Base-by-base conservation (phyloP, 768 basidiomycete genomes). In the Macrolepiota albuminosa region DNA sequence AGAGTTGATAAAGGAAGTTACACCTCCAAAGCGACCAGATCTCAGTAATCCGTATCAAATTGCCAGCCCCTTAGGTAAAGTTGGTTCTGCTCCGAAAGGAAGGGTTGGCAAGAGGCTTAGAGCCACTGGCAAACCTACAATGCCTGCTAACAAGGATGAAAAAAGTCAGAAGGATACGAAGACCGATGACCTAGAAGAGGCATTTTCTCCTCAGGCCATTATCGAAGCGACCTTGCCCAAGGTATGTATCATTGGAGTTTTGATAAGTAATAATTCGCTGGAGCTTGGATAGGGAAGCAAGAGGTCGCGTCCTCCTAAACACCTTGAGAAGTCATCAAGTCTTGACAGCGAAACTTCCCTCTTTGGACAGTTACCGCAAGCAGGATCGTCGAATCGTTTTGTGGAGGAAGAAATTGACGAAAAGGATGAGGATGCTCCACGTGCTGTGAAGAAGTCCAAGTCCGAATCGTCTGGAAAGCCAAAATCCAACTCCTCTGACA, bases 161-260 rank as follows among this genome's bases (percentile, higher is more conserved):
- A 63, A 67, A 52, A 63, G 63, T 54, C 72, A 76, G 33, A 66
- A 67, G 49, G 64, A 66, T 51, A 40, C 68, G 59, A 57, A 53
- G 63, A 18, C 36, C 7, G 43, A 52, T 31, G 71, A 70, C 57
- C 62, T 67, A 43, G 69, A 72, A 54, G 73, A 72, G 60, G 70
- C 73, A 55, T 68, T 71, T 52, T 83, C 85, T 39, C 81, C 85
- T 1, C 87, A 88, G 62, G 83, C 82, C 40, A 86, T 89, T 53
- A 87, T 92, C 48, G 88, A 90, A 71, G 88, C 89, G 3, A 91
- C 89, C 2, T 67, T 91, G 13, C 90, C 90, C 14, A 89, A 85
- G 79, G 86, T 84, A 60, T 59, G 80, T 71, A 11, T 29, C 16
- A 37, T 29, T 33, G 43, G 4, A 43, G 21, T 43, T 61, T 21